Evolutionary conservation across 73 alveolate genomes (phyloP), one percentile per base, ranked within the genome.

Genomic region (Loxodes magnus): DNA sequence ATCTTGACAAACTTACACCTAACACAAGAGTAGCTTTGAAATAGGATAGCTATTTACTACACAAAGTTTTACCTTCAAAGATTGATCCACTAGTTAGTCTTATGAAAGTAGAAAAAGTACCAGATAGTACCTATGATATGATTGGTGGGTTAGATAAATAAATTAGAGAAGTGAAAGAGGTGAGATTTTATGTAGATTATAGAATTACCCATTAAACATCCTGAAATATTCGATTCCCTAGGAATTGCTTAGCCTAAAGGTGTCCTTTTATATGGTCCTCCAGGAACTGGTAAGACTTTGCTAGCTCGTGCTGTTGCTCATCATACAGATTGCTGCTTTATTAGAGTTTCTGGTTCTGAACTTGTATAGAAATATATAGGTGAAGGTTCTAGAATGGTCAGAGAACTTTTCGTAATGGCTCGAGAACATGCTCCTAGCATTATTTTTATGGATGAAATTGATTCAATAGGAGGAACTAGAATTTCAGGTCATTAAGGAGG

Each of bases 201-300:
- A 28, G 99, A 94, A 71, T 77, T 94, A 23, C 99, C 99, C 19
- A 92, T 94, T 39, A 94, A 88, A 63, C 98, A 94, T 65, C 99
- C 99, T 2, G 98, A 94, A 77, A 89, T 94, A 19, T 94, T 92
- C 51, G 98, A 92, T 53, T 42, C 92, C 49, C 77, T 94, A 16
- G 99, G 99, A 43, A 95, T 95, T 37, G 87, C 98, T 6, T 95
- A 92, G 77, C 99, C 99, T 20, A 95, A 92, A 79, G 99, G 97
- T 22, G 97, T 86, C 25, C 58, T 89, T 21, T 83, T 82, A 5
- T 85, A 80, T 56, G 94, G 96, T 0, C 93, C 96, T 12, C 99
- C 99, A 5, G 99, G 99, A 38, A 95, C 99, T 6, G 99, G 99
- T 25, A 95, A 95, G 77, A 95, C 99, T 12, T 76, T 95, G 27